Evolutionary conservation across 1,284 basidiomycete species (phyloP).

Genomic region (Exsudoporus floridanus): DNA sequence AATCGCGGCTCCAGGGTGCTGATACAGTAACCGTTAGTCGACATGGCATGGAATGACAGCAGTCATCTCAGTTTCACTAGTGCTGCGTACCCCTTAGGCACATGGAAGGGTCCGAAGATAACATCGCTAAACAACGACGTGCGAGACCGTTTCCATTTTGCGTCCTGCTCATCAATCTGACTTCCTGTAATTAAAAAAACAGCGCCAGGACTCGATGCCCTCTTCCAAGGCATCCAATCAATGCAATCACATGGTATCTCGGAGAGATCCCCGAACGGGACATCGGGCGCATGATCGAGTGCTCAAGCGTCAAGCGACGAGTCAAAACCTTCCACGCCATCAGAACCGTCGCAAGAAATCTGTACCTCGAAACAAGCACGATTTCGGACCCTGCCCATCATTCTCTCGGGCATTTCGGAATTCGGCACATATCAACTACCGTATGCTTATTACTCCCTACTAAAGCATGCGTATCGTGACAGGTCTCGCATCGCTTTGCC

Average conservation of each 20-base stretch:
- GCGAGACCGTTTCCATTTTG: slow-evolving; percentile 2
- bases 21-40: background rate
- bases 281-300: background rate
- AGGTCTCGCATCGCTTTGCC: background rate
- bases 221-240: background rate
- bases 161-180: background rate
- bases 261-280: background rate
- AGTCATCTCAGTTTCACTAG: background rate
- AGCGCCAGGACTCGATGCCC: background rate
- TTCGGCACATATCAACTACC: background rate
- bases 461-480: background rate
- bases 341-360: background rate
- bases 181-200: background rate
- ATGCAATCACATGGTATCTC: background rate
- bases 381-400: background rate
- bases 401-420: slow-evolving; percentile 1
- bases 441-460: background rate
- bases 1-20: background rate
- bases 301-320: background rate
- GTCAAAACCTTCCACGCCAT: background rate
- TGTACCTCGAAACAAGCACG: background rate
- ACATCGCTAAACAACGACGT: background rate
- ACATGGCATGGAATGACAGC: background rate
- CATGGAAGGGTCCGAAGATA: background rate
- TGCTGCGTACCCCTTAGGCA: background rate